Base-by-base conservation (phyloP, 1,284 basidiomycete species). In the Rhodofomes roseus region DNA sequence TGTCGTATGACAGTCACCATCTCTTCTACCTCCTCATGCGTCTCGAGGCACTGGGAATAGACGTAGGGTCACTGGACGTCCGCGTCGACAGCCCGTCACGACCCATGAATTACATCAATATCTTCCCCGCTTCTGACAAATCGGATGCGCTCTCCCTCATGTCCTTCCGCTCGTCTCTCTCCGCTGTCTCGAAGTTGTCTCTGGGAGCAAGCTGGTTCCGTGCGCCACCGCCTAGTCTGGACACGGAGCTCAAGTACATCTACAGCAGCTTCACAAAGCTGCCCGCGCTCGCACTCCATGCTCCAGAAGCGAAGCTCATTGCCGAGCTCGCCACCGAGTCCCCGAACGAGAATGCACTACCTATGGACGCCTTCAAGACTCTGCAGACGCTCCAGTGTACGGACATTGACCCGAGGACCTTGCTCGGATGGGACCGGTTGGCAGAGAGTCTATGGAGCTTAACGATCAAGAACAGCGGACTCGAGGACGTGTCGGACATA, bases 11-110 rank as follows among this genome's bases (percentile, higher is more conserved):
- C 73, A 84, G 83, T 18, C 91, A 94, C 71, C 92, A 90, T 66
- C 82, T 96, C 12, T 93, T 91, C 81, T 96, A 95, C 73, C 74
- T 94, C 63, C 82, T 96, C 58, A 89, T 95, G 75, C 89, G 92
- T 50, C 81, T 95, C 64, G 93, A 96, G 73, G 92, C 84, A 2
- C 74, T 92, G 37, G 88, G 86, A 16, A 77, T 92, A 58, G 76
- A 84, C 54, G 81, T 92, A 37, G 94, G 93, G 55, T 84, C 87
- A n/a, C 81, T 96, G 59, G 94, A 96, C 71, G 84, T 91, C 61
- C 82, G 81, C 43, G 77, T 93, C 57, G 82, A 89, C 66, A 81
- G 77, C 62, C 86, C 89, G 12, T 86, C 87, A 39, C 82, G 87
- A 25, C 90, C 90, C 20, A 86, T 89, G 78, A 88, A 81, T 71